Base-by-base conservation (phyloP, 2,329 filamentous ascomycete genomes). In the Beauveria varroae region DNA sequence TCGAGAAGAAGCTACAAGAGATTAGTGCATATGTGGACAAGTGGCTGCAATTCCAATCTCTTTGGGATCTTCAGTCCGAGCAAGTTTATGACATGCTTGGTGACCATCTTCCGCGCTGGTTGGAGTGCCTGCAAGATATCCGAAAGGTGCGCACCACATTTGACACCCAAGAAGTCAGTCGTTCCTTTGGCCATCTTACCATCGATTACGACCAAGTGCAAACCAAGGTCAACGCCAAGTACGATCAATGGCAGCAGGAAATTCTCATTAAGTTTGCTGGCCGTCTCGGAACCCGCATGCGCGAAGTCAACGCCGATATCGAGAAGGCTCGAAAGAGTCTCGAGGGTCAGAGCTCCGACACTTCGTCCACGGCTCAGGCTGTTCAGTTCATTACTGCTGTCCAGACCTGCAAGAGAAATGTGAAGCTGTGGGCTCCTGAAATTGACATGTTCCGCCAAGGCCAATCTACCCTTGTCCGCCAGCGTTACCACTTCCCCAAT, bases 121-220 rank as follows among this genome's bases (percentile, higher is more conserved):
- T 99, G 37, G 93, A 98, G 72, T 80, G 97, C 46, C 84, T 99
- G n/a, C 92, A 97, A 70, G 95, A 99, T 70, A 96, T 99, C 66
- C 87, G 95, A 64, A 96, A 97, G 75, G 95, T 92, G 47, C 88
- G 95, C 57, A 89, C 91, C 47, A 99, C 96, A 0, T 99, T 99
- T 69, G 95, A 99, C 71, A 99, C 93, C 1, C 96, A 93, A 9
- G 95, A 97, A 72, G 91, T 96, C 65, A 95, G 89, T 73, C 89
- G 90, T 44, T 89, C 89, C 1, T 99, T 99, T 71, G 95, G 95
- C 5, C 93, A 96, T 73, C 86, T 98, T 59, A 91, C 89, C 4
- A 92, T 99, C 69, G 93, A 99, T 73, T 99, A 99, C 70, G 95
- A 98, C 69, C 96, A 99, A 74, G 95, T 99, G 0, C 96, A 99